Evolutionary conservation across 805 yeast genomes (phyloP).

Genomic region (Nakazawaea ishiwadae): DNA sequence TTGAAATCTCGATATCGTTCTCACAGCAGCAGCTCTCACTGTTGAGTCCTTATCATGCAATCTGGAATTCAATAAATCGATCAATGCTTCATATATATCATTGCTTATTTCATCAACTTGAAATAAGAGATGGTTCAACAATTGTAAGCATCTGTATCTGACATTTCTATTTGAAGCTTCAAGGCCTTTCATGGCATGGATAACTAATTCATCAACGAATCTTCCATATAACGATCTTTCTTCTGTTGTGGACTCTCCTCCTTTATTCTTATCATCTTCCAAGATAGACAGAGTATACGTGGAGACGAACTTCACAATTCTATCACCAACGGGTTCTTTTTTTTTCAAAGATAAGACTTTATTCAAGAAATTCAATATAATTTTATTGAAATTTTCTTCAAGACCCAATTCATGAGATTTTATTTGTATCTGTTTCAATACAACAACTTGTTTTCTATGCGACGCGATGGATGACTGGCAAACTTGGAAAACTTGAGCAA

Average conservation of each 20-base stretch:
- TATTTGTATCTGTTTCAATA: constrained; percentile 53
- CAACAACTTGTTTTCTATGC: constrained; percentile 68
- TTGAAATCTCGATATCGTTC: constrained; percentile 77
- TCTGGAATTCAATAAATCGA: constrained; percentile 57
- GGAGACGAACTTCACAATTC: constrained; percentile 65
- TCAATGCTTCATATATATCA: constrained; percentile 59
- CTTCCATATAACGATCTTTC: constrained; percentile 34
- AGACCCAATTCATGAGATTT: constrained; percentile 48
- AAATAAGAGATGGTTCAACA: constrained; percentile 66
- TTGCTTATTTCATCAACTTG: constrained; percentile 73
- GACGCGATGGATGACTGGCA: constrained; percentile 72
- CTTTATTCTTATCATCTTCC: constrained; percentile 26
- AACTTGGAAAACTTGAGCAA: constrained; percentile 72
- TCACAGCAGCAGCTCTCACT: constrained; percentile 81
- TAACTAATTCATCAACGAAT: constrained; percentile 57
- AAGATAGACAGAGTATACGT: constrained; percentile 50
- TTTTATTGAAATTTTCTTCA: constrained; percentile 54
- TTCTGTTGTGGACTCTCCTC: constrained; percentile 20
- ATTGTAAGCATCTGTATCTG: constrained; percentile 73
- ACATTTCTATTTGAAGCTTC: constrained; percentile 75
- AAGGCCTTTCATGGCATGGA: constrained; percentile 71
- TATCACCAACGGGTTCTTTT: constrained; percentile 67
- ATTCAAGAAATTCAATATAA: constrained; percentile 58
- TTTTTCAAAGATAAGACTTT: constrained; percentile 64
- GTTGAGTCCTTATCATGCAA: constrained; percentile 69